A percentile compares a stretch with the other conserved stretches of the same genome.
These are phyloP conservation scores for Aspergillus japonicus DNA, from an alignment of 2,329 filamentous ascomycete genomes.

Conservation along the genomic window DNA sequence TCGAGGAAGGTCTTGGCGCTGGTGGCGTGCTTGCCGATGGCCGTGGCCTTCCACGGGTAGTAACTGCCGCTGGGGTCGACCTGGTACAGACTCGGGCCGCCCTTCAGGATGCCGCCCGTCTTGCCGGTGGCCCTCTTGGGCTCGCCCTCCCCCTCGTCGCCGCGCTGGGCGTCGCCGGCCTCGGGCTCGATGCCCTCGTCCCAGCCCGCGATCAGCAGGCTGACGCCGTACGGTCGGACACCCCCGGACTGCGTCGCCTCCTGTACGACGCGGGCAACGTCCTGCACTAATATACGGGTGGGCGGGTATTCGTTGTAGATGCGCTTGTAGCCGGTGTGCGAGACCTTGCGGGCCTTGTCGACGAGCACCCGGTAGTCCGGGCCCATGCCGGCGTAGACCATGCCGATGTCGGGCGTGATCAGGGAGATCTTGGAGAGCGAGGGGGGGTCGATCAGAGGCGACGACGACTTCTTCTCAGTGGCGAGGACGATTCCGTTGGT, in stretches of 20 bases:
- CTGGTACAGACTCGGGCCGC: conserved; percentile 95
- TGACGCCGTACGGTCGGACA: conserved; percentile 95
- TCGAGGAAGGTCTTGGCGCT: conserved; percentile 98
- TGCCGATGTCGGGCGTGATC: conserved; percentile 98
- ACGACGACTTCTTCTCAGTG: conserved; percentile 99
- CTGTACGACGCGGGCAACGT: conserved; percentile 96
- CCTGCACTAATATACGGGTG: conserved; percentile 97
- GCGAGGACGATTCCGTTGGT: conserved; percentile 98
- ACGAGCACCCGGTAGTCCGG: conserved; percentile 97
- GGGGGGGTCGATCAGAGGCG: conserved; percentile 89
- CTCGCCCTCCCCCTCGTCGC: conserved; percentile 53
- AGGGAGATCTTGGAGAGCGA: conserved; percentile 96
- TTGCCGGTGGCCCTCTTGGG: conserved; percentile 75
- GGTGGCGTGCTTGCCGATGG: conserved; percentile 97
- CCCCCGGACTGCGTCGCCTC: conserved; percentile 97
- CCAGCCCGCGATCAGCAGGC: conserved; percentile 93
- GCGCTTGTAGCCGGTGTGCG: conserved; percentile 97
- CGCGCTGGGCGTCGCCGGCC: conserved; percentile 61
- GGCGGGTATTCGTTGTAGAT: conserved; percentile 99
- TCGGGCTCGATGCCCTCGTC: conserved; percentile 94
- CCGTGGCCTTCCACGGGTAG: conserved; percentile 99
- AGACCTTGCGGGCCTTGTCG: conserved; percentile 96
- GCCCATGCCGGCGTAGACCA: conserved; percentile 99
- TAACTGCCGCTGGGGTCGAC: conserved; percentile 99
- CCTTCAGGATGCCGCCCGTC: conserved; percentile 93